These are phyloP conservation scores for Kodamaea sp. DNA, from an alignment of 1,139 yeast genomes.

Conservation along the genomic window DNA sequence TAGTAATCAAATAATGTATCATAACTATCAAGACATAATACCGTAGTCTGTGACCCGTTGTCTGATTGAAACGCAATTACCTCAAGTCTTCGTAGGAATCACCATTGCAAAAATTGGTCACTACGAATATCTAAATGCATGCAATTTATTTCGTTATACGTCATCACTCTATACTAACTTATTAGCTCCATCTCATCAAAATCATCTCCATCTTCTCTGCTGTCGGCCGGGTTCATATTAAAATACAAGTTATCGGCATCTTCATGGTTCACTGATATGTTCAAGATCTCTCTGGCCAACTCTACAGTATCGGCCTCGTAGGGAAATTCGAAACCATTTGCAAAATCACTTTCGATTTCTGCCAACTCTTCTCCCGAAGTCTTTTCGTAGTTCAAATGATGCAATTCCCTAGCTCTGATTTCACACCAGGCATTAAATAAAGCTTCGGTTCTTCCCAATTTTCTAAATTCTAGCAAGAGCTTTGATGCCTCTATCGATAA, in stretches of 20 bases:
- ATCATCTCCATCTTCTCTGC: constrained; percentile 3
- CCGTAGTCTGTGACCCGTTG: too few relatives aligned
- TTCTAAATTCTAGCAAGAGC: constrained; percentile 32
- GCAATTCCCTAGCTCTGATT: constrained; percentile 38
- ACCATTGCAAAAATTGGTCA: too few relatives aligned
- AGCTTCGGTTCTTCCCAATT: constrained; percentile 21
- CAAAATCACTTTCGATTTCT: constrained; percentile 39
- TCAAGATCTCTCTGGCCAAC: constrained; percentile 70
- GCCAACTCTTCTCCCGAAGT: constrained; percentile 22
- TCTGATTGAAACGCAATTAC: not conserved
- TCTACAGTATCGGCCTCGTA: constrained; percentile 68
- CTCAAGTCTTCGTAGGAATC: too few relatives aligned
- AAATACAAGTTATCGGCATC: constrained; percentile 77
- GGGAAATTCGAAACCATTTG: constrained; percentile 63
- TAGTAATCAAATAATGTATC: constrained; percentile 7
- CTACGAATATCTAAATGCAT: too few relatives aligned
- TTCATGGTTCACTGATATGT: constrained; percentile 68
- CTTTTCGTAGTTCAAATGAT: constrained; percentile 27
- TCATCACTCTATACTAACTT: too few relatives aligned
- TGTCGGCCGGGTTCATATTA: constrained; percentile 54
- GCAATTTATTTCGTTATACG: not conserved
- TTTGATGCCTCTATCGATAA: constrained; percentile 37
- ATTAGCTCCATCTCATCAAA: constrained; percentile 28
- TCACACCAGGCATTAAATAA: constrained; percentile 49
- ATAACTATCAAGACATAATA: constrained; percentile 1